Evolutionary conservation across 257 asterid species (phyloP).

Genomic region (Ocimum tenuiflorum): DNA sequence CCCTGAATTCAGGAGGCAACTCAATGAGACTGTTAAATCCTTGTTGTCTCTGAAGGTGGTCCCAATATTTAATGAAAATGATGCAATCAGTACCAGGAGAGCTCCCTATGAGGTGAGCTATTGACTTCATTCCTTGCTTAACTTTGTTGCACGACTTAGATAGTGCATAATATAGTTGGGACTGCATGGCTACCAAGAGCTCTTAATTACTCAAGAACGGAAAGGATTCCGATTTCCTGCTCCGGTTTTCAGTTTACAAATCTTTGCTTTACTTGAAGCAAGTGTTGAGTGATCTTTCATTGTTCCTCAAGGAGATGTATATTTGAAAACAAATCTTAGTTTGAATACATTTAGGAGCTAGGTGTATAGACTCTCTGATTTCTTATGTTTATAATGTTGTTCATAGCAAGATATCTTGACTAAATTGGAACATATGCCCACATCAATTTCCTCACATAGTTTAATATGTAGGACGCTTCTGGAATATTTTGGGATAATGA

Average conservation of each 20-base stretch:
- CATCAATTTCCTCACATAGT: neutral
- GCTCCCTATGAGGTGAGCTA: slow-evolving; percentile 65
- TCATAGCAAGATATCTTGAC: neutral
- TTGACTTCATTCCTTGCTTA: slow-evolving; percentile 9
- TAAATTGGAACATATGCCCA: neutral
- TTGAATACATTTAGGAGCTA: neutral
- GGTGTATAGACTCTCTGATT: neutral
- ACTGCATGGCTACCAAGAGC: neutral
- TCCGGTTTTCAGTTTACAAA: neutral
- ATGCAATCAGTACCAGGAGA: slow-evolving; percentile 77
- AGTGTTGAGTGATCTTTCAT: neutral
- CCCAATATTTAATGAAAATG: slow-evolving; percentile 85
- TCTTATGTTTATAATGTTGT: neutral
- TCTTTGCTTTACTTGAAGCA: neutral
- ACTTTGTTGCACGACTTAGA: slow-evolving; percentile 10
- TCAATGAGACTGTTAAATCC: slow-evolving; percentile 56
- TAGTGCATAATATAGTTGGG: neutral
- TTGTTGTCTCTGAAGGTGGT: slow-evolving; percentile 55
- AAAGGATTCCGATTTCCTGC: neutral
- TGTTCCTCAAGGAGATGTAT: neutral
- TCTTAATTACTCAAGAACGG: neutral
- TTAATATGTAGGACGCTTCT: slow-evolving; percentile 61
- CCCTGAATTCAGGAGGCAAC: slow-evolving; percentile 63
- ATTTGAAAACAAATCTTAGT: neutral
- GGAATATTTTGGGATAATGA: slow-evolving; percentile 96